phyloP scores from a whole-genome alignment of 257 asterid species.

The Salvia splendens region DNA sequence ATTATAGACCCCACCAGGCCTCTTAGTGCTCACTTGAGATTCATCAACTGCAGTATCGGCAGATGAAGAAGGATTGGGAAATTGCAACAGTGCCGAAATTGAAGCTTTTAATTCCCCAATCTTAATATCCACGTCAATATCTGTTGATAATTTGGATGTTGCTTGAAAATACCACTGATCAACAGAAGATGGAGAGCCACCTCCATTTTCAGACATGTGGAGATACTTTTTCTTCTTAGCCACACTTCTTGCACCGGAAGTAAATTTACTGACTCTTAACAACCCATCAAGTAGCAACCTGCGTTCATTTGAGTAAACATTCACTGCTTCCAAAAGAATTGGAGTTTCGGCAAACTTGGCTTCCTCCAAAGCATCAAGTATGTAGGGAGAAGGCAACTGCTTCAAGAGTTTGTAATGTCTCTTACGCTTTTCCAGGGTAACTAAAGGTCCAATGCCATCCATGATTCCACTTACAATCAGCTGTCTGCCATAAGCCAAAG shows the following conservation, averaged over 20 bases:
- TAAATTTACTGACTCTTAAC: slow-evolving; percentile 46
- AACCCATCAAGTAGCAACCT: slow-evolving; percentile 68
- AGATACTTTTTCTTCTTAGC: slow-evolving; percentile 49
- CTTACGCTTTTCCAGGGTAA: slow-evolving; percentile 61
- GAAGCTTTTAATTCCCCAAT: slow-evolving; percentile 77
- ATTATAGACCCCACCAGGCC: slow-evolving; percentile 48
- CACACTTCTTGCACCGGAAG: slow-evolving; percentile 36
- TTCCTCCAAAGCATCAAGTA: slow-evolving; percentile 67
- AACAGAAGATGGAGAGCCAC: slow-evolving; percentile 50
- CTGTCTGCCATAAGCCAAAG: slow-evolving; percentile 92
- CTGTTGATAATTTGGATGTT: slow-evolving; percentile 37
- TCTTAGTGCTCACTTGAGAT: slow-evolving; percentile 51
- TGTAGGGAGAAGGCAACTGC: slow-evolving; percentile 73
- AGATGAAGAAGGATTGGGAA: slow-evolving; percentile 49
- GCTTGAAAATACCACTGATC: slow-evolving; percentile 58
- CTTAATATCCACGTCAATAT: slow-evolving; percentile 43
- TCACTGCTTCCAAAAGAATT: slow-evolving; percentile 58
- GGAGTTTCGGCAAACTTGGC: slow-evolving; percentile 57
- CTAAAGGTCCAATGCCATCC: slow-evolving; percentile 66
- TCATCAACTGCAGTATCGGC: slow-evolving; percentile 57
- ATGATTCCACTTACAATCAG: slow-evolving; percentile 85
- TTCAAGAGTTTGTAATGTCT: slow-evolving; percentile 89
- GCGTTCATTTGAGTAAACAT: slow-evolving; percentile 79
- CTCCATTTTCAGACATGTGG: slow-evolving; percentile 42
- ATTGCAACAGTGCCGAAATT: slow-evolving; percentile 59